Percentiles rank a stretch among this genome's conserved stretches.
phyloP scores from a whole-genome alignment of 148 eudicot species.

The Arbutus unedo region DNA sequence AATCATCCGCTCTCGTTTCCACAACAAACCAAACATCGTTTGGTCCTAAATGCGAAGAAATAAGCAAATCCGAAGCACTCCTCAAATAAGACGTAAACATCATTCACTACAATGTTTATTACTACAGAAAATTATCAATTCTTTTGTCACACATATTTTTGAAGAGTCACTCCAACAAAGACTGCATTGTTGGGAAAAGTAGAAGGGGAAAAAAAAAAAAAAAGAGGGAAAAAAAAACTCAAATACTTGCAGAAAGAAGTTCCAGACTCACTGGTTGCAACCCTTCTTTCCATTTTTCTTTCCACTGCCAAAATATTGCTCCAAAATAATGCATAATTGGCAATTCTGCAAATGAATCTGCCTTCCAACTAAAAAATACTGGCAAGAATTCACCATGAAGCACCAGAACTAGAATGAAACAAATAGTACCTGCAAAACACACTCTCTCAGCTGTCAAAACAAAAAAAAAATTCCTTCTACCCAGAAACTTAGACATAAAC shows the following conservation, averaged over 20 bases:
- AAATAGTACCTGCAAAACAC: slow-evolving; percentile 9
- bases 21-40: not conserved
- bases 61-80: not conserved
- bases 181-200: not conserved
- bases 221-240: not conserved
- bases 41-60: not conserved
- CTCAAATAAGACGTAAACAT: not conserved
- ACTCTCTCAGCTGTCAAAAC: not conserved
- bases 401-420: slow-evolving; percentile 10
- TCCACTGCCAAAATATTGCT: slow-evolving; percentile 5
- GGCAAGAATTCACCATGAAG: slow-evolving; percentile 19
- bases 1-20: not conserved
- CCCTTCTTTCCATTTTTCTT: not conserved
- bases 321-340: slow-evolving; percentile 2
- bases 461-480: not conserved
- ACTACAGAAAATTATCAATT: not conserved
- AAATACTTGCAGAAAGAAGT: not conserved
- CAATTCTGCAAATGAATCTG: slow-evolving; percentile 4
- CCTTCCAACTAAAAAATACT: slow-evolving; percentile 20
- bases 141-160: not conserved
- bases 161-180: slow-evolving; percentile 5
- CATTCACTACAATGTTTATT: not conserved
- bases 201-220: not conserved
- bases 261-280: not conserved
- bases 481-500: not conserved